Conservation (phyloP, 352 stramenopile genomes). For the Phytopythium mirpurense region DNA sequence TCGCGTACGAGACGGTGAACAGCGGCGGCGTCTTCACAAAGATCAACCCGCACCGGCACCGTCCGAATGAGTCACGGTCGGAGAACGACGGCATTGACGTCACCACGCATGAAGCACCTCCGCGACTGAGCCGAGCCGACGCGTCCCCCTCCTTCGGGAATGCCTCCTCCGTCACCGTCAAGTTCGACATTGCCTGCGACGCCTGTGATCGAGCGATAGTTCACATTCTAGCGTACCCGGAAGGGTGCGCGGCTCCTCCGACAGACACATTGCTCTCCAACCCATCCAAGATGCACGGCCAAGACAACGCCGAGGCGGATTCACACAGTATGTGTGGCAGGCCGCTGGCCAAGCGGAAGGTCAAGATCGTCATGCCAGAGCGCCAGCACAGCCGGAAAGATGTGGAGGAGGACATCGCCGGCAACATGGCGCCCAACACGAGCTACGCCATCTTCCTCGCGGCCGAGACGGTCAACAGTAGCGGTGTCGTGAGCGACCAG, state of each 20-base stretch:
- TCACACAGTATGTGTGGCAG: background rate
- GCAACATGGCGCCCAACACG: conserved; percentile 30
- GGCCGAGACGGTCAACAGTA: conserved; percentile 42
- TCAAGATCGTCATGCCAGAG: conserved; percentile 29
- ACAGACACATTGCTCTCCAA: conserved; percentile 10
- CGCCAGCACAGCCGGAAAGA: conserved; percentile 28
- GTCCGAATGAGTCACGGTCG: conserved; percentile 29
- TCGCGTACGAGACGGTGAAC: conserved; percentile 61
- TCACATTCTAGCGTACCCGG: conserved; percentile 43
- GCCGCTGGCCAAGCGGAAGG: conserved; percentile 22
- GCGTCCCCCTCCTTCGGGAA: conserved; percentile 46
- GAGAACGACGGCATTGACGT: conserved; percentile 47
- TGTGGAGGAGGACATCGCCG: conserved; percentile 34
- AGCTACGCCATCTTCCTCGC: conserved; percentile 48
- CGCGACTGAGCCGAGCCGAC: conserved; percentile 33
- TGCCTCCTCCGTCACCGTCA: conserved; percentile 45
- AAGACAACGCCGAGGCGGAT: background rate
- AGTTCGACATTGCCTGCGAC: conserved; percentile 48
- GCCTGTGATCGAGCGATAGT: conserved; percentile 43
- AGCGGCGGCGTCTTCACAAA: conserved; percentile 67
- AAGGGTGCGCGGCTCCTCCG: conserved; percentile 20
- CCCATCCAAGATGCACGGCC: background rate
- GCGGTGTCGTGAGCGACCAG: conserved; percentile 50
- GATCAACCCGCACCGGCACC: conserved; percentile 57
- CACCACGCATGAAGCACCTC: conserved; percentile 42